Base-by-base conservation (phyloP, 306 rosid genomes). In the Albizia julibrissin region DNA sequence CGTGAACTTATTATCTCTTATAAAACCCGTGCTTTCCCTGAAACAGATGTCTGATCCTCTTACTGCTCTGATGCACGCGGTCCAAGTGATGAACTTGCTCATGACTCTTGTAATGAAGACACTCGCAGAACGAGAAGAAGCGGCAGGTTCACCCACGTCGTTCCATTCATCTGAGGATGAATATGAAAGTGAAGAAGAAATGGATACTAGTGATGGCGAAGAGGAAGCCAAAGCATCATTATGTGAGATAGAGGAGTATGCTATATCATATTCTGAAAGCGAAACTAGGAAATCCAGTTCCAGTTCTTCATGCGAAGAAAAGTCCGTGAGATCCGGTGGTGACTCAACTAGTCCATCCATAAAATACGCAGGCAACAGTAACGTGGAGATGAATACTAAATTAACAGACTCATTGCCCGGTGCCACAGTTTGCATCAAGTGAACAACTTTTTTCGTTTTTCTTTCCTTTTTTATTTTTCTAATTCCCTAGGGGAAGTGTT, bases 11-110 rank as follows among this genome's bases (percentile, higher is more conserved):
- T 58, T 34, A 14, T 16, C 49, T 29, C 69, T 29, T 29, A 10
- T 64, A 3, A 64, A 27, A 29, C n/a, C 11, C 37, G 42, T 15
- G 16, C 31, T 39, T 19, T 40, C 29, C 16, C 16, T 89, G 80
- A 27, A 75, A 58, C 87, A 95, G 99, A 95, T 95, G 99, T 95
- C 99, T 52, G 99, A 95, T 92, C 99, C 98, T 47, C 87, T 93
- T 85, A 95, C 97, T 37, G 99, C 99, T 69, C 85, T 95, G 87
- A 93, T 95, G 99, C 98, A 95, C 26, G 99, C 99, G 39, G 99
- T 95, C 83, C 99, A 95, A 90, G 99, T 95, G 59, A 95, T 95
- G 99, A 95, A 95, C 86, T 83, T 95, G 64, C 98, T 95, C 81
- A 95, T 91, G 87, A 93, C 96, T 65, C 88, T 95, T 76, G 93